Evolutionary conservation across 164 flowering plant genomes (phyloP).

Genomic region (Aristolochia fimbriata): DNA sequence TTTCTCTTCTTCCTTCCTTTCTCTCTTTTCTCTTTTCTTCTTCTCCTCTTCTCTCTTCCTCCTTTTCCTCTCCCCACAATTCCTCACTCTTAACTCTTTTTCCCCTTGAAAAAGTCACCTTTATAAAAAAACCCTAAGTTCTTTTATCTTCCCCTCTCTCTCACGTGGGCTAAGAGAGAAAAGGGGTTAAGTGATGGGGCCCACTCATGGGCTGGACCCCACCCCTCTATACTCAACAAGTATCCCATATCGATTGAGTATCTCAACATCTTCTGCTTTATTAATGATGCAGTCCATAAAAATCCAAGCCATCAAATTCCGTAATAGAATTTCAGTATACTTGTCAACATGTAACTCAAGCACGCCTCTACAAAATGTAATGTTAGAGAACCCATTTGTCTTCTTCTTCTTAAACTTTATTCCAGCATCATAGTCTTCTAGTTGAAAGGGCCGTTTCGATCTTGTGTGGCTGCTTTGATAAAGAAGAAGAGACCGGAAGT

Average conservation of each 20-base stretch:
- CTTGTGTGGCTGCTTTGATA: neutral
- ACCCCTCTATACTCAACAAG: too few species aligned
- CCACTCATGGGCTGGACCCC: too few species aligned
- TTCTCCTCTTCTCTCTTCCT: too few species aligned
- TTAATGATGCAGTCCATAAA: conserved; percentile 7
- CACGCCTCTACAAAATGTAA: conserved; percentile 1
- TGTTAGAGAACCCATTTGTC: neutral
- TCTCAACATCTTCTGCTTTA: conserved; percentile 1
- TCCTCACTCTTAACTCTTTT: too few species aligned
- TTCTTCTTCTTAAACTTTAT: conserved; percentile 1
- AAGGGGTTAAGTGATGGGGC: too few species aligned
- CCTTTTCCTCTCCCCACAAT: too few species aligned
- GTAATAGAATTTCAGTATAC: neutral
- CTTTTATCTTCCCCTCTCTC: too few species aligned
- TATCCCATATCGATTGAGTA: neutral
- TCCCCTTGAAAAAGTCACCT: too few species aligned
- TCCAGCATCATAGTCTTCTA: conserved; percentile 5
- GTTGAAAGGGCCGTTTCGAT: neutral
- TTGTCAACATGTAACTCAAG: neutral
- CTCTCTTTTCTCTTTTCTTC: too few species aligned
- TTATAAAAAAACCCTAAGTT: too few species aligned
- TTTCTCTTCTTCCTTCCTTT: too few species aligned
- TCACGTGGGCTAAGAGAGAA: too few species aligned
- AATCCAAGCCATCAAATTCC: conserved; percentile 1
- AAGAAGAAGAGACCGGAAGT: neutral